Evolutionary conservation across 2,329 filamentous ascomycete genomes (phyloP).

Genomic region (Aureobasidium lini): DNA sequence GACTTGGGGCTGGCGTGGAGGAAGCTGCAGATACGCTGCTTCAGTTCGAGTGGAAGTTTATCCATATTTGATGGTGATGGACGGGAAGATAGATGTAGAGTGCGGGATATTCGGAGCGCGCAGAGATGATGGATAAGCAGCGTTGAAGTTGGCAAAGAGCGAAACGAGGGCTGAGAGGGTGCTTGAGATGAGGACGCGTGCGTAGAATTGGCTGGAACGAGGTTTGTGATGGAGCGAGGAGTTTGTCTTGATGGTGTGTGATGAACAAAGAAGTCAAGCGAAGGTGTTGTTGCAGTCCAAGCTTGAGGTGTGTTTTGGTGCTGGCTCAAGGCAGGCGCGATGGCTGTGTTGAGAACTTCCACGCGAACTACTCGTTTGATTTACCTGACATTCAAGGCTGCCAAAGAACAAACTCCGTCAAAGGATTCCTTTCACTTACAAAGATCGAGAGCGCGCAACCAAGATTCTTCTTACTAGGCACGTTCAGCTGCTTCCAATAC

Average conservation of each 20-base stretch:
- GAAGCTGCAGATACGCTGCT: constrained; percentile 8
- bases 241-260: not conserved
- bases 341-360: too few species aligned
- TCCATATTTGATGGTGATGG: not conserved
- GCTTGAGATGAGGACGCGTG: not conserved
- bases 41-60: not conserved
- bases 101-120: not conserved
- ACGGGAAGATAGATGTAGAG: not conserved
- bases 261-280: not conserved
- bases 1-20: not conserved
- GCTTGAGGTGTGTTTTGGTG: not conserved
- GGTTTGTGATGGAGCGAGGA: too few species aligned
- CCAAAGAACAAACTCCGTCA: too few species aligned
- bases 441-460: too few species aligned
- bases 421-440: too few species aligned
- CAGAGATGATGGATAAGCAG: not conserved
- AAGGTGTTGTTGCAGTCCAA: not conserved
- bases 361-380: too few species aligned
- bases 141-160: too few species aligned
- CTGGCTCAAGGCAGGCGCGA: not conserved
- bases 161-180: not conserved
- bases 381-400: too few species aligned
- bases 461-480: too few species aligned
- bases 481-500: too few species aligned
- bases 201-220: not conserved